Percentiles rank a stretch among this genome's conserved stretches.
Evolutionary conservation across 768 basidiomycete species (phyloP).

Genomic region (Termitomyces titanicus): DNA sequence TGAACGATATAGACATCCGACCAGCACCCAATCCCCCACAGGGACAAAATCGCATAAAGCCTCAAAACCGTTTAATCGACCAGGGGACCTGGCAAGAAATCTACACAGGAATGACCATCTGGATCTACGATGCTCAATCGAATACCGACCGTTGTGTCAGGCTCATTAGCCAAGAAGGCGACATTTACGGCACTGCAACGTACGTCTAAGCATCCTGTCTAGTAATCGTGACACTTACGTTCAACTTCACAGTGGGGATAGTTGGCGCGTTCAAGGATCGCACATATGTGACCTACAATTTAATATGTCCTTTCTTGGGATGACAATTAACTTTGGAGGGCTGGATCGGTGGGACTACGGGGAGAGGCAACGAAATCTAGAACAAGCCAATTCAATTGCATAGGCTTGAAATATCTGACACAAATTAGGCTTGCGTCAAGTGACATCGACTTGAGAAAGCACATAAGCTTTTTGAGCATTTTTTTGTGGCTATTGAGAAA

Average conservation of each 20-base stretch:
- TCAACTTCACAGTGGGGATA: constrained; percentile 56
- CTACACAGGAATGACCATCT: constrained; percentile 63
- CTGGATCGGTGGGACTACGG: constrained; percentile 67
- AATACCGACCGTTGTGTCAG: constrained; percentile 65
- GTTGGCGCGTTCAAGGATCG: constrained; percentile 70
- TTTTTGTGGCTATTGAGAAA: constrained; percentile 20
- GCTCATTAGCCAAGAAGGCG: constrained; percentile 57
- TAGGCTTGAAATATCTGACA: background rate
- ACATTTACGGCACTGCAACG: constrained; percentile 77
- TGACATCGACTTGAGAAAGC: background rate
- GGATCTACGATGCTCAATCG: constrained; percentile 72
- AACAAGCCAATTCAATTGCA: constrained; percentile 36
- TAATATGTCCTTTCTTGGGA: constrained; percentile 52
- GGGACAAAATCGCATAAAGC: constrained; percentile 41
- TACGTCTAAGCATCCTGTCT: constrained; percentile 31
- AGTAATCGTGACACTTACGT: background rate
- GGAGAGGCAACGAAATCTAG: constrained; percentile 62
- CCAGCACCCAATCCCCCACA: constrained; percentile 43
- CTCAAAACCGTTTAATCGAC: constrained; percentile 60
- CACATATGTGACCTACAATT: constrained; percentile 75
- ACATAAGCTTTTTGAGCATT: constrained; percentile 25
- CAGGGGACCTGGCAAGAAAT: constrained; percentile 67
- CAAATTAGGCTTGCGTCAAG: background rate
- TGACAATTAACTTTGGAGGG: constrained; percentile 76
- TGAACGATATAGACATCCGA: constrained; percentile 71